phyloP scores from a whole-genome alignment of 371 early-diverging fungal genomes.

The Actinomortierella wolfii region DNA sequence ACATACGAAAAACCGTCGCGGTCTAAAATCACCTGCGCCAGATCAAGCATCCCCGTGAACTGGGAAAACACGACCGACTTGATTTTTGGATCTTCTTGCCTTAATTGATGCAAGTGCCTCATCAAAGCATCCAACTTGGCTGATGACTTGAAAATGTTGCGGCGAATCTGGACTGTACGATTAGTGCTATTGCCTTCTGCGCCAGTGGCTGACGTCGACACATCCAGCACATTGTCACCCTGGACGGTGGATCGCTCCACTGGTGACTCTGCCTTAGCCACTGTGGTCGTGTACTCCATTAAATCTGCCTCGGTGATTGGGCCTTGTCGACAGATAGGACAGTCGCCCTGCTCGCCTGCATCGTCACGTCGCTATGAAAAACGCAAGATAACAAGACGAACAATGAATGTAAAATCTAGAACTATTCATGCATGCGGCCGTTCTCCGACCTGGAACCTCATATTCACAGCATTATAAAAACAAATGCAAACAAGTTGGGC shows the following conservation, averaged over 20 bases:
- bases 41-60: conserved; percentile 74
- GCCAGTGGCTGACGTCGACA: not conserved
- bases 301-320: conserved; percentile 56
- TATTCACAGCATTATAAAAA: too few species aligned
- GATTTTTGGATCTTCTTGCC: conserved; percentile 12
- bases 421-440: not conserved
- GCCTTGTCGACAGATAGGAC: conserved; percentile 65
- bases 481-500: not conserved
- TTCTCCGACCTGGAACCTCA: not conserved
- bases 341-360: conserved; percentile 58
- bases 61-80: conserved; percentile 86
- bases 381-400: not conserved
- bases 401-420: not conserved
- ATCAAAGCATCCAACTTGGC: conserved; percentile 71
- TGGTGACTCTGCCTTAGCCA: not conserved
- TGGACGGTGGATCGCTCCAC: conserved; percentile 2
- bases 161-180: conserved; percentile 40
- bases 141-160: conserved; percentile 57
- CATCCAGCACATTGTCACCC: conserved; percentile 1
- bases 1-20: conserved; percentile 54
- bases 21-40: conserved; percentile 60
- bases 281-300: conserved; percentile 49
- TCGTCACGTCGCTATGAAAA: conserved; percentile 54
- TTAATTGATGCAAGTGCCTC: conserved; percentile 43
- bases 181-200: not conserved